These are phyloP conservation scores for Rhodamnia argentea DNA, from an alignment of 345 rosid genomes.

Conservation along the genomic window DNA sequence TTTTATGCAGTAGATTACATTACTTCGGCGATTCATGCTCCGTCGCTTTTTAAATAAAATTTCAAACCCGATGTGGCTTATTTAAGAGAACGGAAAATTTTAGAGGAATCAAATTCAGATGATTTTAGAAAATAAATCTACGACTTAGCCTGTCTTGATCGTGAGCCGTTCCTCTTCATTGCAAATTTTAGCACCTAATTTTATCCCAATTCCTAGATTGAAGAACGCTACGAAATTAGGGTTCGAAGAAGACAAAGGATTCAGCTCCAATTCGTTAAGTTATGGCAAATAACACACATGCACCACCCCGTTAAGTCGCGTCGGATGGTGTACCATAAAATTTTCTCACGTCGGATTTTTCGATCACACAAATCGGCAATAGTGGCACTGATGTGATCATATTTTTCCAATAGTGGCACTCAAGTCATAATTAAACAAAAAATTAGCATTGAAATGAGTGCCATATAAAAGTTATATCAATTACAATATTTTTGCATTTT, in stretches of 20 bases:
- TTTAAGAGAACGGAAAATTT: conserved; percentile 22
- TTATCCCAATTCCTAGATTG: background rate
- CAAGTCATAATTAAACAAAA: background rate
- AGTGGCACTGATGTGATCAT: background rate
- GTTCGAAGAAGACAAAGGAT: background rate
- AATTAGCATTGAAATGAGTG: background rate
- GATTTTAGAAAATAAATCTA: background rate
- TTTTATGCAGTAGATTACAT: too few species aligned
- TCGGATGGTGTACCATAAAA: background rate
- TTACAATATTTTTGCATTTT: background rate
- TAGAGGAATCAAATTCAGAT: conserved; percentile 64
- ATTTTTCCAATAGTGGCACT: background rate
- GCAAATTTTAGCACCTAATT: background rate
- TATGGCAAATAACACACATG: background rate
- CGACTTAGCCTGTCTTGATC: background rate
- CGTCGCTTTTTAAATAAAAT: too few species aligned
- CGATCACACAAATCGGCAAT: fast-evolving
- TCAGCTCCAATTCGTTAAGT: background rate
- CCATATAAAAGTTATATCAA: background rate
- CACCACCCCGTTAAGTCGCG: background rate
- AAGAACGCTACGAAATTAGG: background rate
- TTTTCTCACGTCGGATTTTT: background rate
- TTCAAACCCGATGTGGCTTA: too few species aligned
- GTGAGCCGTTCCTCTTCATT: background rate
- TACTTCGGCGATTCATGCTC: too few species aligned